Evolutionary conservation across 306 rosid species (phyloP).

Genomic region (Castanea mollissima): DNA sequence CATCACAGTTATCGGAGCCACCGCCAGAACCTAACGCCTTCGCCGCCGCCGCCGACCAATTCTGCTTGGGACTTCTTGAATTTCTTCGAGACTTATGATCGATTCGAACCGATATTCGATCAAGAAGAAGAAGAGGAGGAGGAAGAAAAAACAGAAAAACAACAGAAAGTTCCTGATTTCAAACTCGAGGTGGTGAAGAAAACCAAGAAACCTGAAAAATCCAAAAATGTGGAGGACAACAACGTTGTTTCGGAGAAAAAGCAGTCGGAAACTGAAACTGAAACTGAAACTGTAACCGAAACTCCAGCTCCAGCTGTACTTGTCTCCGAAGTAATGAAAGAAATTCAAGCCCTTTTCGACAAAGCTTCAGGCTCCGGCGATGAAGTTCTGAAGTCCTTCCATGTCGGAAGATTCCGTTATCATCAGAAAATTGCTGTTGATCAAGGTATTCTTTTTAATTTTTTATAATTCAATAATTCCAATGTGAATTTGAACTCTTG

Average conservation of each 20-base stretch:
- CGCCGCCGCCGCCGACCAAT: constrained; percentile 56
- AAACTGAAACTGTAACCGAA: neutral
- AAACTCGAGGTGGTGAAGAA: neutral
- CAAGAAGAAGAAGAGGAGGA: constrained; percentile 9
- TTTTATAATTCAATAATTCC: neutral
- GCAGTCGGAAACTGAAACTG: constrained; percentile 12
- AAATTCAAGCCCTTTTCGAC: constrained; percentile 55
- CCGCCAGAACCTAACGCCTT: constrained; percentile 11
- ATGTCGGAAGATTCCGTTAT: constrained; percentile 44
- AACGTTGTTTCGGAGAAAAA: constrained; percentile 17
- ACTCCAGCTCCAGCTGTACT: constrained; percentile 20
- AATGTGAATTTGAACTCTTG: no score
- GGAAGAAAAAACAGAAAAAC: constrained; percentile 16
- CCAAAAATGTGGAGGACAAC: constrained; percentile 7
- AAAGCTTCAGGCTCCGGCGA: constrained; percentile 69
- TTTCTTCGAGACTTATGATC: constrained; percentile 75
- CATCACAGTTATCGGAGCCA: constrained; percentile 20
- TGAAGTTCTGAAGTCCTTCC: constrained; percentile 48
- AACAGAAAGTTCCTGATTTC: neutral
- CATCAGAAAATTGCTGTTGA: constrained; percentile 38
- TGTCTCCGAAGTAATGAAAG: constrained; percentile 46
- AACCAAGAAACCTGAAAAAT: constrained; percentile 20
- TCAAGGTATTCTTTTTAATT: constrained; percentile 44
- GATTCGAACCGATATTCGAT: constrained; percentile 45
- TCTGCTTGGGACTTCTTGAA: constrained; percentile 82